phyloP scores from a whole-genome alignment of 2,329 filamentous ascomycete species.

The Verticillium isaacii region DNA sequence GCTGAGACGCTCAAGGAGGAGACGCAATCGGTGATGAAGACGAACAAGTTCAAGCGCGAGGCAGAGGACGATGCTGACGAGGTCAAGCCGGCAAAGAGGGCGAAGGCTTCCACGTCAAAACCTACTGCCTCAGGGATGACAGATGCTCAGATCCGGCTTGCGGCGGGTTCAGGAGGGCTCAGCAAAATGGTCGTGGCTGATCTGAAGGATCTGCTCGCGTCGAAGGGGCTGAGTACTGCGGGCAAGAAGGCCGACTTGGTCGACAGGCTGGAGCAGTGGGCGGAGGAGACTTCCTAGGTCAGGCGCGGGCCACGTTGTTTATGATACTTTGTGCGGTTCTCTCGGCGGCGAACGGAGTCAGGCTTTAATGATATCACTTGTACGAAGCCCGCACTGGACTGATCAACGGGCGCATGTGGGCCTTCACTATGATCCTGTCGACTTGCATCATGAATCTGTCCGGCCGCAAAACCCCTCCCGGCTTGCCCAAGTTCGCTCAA shows the following conservation, averaged over 20 bases:
- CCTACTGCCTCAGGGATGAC: constrained; percentile 28
- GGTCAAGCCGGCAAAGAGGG: constrained; percentile 42
- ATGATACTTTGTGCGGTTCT: background rate
- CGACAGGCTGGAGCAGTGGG: constrained; percentile 52
- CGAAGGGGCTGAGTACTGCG: constrained; percentile 40
- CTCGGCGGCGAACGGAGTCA: background rate
- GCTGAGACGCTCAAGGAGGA: constrained; percentile 62
- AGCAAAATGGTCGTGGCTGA: constrained; percentile 51
- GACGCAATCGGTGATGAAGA: constrained; percentile 27
- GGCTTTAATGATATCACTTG: background rate
- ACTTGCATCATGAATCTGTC: background rate
- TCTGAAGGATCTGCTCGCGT: constrained; percentile 42
- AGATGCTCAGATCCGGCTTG: constrained; percentile 41
- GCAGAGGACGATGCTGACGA: constrained; percentile 35
- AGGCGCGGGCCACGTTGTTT: background rate
- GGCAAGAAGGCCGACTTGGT: constrained; percentile 52
- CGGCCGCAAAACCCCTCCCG: too few relatives aligned
- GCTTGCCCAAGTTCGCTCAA: too few relatives aligned
- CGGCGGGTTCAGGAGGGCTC: constrained; percentile 39
- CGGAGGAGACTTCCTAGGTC: constrained; percentile 37
- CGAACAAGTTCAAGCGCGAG: constrained; percentile 47
- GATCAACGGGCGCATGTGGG: background rate
- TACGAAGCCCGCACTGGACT: background rate
- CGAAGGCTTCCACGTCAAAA: constrained; percentile 29
- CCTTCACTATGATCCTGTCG: too few relatives aligned